Conservation (phyloP, 2,329 filamentous ascomycete species). For the Boeremia exigua region DNA sequence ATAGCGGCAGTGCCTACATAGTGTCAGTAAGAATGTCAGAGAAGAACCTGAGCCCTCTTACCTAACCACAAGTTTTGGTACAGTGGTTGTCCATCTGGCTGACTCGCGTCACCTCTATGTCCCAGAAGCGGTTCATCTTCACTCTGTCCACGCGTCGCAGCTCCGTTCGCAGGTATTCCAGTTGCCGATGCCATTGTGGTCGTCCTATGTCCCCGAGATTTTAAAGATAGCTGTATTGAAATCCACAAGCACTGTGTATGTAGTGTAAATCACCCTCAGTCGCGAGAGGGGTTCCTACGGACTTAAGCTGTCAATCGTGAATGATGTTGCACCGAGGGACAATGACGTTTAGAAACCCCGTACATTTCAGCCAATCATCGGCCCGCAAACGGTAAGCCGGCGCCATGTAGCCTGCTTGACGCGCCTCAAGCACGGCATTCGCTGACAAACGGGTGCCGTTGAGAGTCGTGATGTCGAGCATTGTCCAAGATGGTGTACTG, state of each 20-base stretch:
- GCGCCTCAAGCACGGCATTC: conserved; percentile 3
- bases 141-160: conserved; percentile 30
- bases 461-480: conserved; percentile 12
- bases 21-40: conserved; percentile 19
- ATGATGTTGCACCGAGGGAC: conserved; percentile 22
- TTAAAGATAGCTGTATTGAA: background rate
- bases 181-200: conserved; percentile 70
- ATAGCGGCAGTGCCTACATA: conserved; percentile 76
- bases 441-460: conserved; percentile 4
- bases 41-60: conserved; percentile 52
- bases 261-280: background rate
- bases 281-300: conserved; percentile 18
- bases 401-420: conserved; percentile 3
- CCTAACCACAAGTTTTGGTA: conserved; percentile 76
- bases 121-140: conserved; percentile 77
- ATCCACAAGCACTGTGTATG: background rate
- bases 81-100: conserved; percentile 68
- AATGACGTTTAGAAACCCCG: conserved; percentile 26
- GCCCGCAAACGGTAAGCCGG: conserved; percentile 11
- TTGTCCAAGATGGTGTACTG: background rate
- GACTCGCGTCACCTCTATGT: conserved; percentile 73
- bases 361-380: conserved; percentile 24
- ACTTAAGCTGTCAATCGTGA: conserved; percentile 14
- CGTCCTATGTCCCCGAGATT: background rate
- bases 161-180: conserved; percentile 63